Evolutionary conservation across 2,329 filamentous ascomycete genomes (phyloP), one percentile per base, ranked within the genome.

Genomic region (Fonsecaea nubica): DNA sequence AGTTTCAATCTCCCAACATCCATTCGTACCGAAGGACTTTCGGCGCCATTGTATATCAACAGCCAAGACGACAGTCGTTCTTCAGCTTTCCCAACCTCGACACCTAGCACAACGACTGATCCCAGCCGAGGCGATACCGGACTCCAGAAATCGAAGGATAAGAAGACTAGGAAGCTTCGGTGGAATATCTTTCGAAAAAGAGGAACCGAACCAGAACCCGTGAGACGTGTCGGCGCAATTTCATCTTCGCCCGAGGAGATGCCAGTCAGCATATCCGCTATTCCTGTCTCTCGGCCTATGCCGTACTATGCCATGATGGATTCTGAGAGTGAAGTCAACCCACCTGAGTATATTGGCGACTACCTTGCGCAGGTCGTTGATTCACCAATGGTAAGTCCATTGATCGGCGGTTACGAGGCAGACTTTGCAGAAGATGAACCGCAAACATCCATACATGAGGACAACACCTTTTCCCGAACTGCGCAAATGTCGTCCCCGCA

Each of bases 131-230:
- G 58, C 35, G 71, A 70, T 57, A n/a, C 63, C 25, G 52, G 21
- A 5, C 42, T 63, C 2, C 59, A 66, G 60, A 62, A 64, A 45
- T 55, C 63, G 45, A 57, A 63, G 50, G 59, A 67, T n/a, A 72
- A 67, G 52, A 73, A 66, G 53, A 40, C 60, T 45, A 64, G 68
- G 53, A 72, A 60, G 63, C 50, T 65, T 67, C 82, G 81, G 75
- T 88, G 85, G 85, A 88, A 86, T 70, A 86, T 89, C 69, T 87
- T 89, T 65, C 85, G 87, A 61, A 80, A 77, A 74, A 78, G 67
- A 66, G 68, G 64, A 40, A 35, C 62, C 2, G 61, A 65, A 13
- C 40, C 58, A 38, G 62, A 66, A 35, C 54, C 59, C 36, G 54
- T 65, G 32, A 52, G 32, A 45, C 40, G 40, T 45, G n/a, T 32